A percentile compares a stretch with the other conserved stretches of the same genome.
These are phyloP conservation scores for Monilinia fructicola DNA, from an alignment of 2,329 filamentous ascomycete genomes.

Conservation along the genomic window DNA sequence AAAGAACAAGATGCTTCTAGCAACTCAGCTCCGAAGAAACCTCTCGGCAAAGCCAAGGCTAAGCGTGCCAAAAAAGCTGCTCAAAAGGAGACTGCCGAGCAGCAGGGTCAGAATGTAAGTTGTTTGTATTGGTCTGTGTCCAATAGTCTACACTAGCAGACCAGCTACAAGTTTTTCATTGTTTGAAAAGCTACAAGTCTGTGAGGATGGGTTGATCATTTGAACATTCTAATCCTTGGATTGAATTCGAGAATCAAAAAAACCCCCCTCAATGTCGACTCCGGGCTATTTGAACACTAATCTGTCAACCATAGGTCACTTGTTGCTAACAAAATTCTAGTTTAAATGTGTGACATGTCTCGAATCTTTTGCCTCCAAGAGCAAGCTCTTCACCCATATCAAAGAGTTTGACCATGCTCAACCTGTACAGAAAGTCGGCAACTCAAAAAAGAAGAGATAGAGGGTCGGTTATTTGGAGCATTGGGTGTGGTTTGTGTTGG, in stretches of 20 bases:
- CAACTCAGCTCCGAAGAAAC: constrained; percentile 33
- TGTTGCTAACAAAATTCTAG: constrained; percentile 32
- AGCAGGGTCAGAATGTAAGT: constrained; percentile 30
- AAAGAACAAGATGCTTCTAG: constrained; percentile 18
- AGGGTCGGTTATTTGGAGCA: constrained; percentile 8
- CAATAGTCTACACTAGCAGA: background rate
- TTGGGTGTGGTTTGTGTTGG: constrained; percentile 4
- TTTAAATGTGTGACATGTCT: constrained; percentile 55
- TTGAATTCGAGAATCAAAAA: background rate
- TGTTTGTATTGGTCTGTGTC: background rate
- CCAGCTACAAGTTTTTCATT: background rate
- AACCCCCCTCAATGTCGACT: background rate
- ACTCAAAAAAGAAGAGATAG: constrained; percentile 32
- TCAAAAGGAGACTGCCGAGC: constrained; percentile 21
- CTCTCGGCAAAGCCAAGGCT: constrained; percentile 53
- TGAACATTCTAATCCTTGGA: background rate
- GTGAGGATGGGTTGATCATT: background rate
- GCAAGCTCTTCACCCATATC: constrained; percentile 63
- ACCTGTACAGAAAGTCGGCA: constrained; percentile 38
- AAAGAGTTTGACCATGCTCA: constrained; percentile 57
- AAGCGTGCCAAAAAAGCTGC: constrained; percentile 49
- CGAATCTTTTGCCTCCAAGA: constrained; percentile 58
- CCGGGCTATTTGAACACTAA: background rate
- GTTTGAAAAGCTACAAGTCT: background rate
- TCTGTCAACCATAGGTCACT: background rate